Conservation (phyloP, 805 yeast species). For the Starmerella apis region DNA sequence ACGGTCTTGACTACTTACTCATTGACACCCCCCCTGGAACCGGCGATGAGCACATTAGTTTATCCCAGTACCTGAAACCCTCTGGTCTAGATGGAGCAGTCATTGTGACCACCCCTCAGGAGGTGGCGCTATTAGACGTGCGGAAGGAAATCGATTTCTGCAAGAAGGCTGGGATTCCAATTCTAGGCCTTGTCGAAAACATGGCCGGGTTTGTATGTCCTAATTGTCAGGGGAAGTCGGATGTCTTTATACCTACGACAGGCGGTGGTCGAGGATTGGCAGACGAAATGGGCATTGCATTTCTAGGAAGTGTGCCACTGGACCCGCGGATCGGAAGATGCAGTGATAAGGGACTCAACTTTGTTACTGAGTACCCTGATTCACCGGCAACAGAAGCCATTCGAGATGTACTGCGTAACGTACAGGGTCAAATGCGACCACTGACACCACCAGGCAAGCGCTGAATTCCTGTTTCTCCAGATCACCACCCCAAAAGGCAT, state of each 20-base stretch:
- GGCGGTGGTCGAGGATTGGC: conserved; percentile 90
- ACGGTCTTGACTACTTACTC: conserved; percentile 56
- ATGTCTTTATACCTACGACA: conserved; percentile 87
- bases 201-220: conserved; percentile 99
- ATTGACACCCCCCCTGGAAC: conserved; percentile 99
- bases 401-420: conserved; percentile 52
- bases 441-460: conserved; percentile 12
- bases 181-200: conserved; percentile 87
- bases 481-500: too few relatives aligned
- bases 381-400: conserved; percentile 89
- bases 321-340: conserved; percentile 89
- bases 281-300: conserved; percentile 63
- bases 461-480: not conserved
- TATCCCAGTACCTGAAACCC: conserved; percentile 76
- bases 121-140: conserved; percentile 88
- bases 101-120: conserved; percentile 94
- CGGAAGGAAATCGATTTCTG: conserved; percentile 94
- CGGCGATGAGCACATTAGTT: conserved; percentile 89
- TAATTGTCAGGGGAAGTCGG: conserved; percentile 76
- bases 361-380: conserved; percentile 68
- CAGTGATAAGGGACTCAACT: conserved; percentile 79
- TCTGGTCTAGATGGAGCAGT: conserved; percentile 92
- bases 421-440: conserved; percentile 21
- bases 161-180: conserved; percentile 72
- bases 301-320: conserved; percentile 84